These are phyloP conservation scores for Hansenula sp. DNA, from an alignment of 1,139 yeast genomes.

Conservation along the genomic window DNA sequence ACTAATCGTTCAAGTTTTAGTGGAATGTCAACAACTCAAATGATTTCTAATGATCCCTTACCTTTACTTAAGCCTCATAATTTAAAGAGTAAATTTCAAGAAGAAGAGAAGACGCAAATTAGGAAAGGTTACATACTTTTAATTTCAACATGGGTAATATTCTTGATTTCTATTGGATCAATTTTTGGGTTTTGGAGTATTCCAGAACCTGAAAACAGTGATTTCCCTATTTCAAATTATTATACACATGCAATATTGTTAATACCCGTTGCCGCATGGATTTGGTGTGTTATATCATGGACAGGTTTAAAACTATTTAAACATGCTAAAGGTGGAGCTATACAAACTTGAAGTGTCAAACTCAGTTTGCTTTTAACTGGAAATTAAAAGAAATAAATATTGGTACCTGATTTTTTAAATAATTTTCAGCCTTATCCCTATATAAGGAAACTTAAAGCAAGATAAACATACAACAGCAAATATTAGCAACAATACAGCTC, in stretches of 20 bases:
- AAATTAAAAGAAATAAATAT: too few relatives aligned
- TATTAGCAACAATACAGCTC: background rate
- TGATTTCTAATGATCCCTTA: too few relatives aligned
- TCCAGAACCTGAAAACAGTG: constrained; percentile 9
- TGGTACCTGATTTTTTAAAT: too few relatives aligned
- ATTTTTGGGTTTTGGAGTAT: constrained; percentile 9
- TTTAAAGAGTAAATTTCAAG: background rate
- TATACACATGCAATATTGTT: constrained; percentile 17
- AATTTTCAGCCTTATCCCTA: too few relatives aligned
- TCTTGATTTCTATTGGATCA: constrained; percentile 8
- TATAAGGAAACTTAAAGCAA: background rate
- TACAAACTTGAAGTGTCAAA: background rate
- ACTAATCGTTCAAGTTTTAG: too few relatives aligned
- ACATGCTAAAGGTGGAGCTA: constrained; percentile 19
- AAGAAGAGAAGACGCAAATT: background rate
- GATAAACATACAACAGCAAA: too few relatives aligned
- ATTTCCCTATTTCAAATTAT: constrained; percentile 19
- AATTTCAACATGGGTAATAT: constrained; percentile 7
- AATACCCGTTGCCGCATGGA: constrained; percentile 20
- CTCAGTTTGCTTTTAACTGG: too few relatives aligned
- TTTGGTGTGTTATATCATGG: constrained; percentile 23
- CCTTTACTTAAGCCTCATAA: constrained; percentile 7
- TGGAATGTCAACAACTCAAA: too few relatives aligned
- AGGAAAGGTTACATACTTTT: constrained; percentile 11
- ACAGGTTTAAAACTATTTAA: constrained; percentile 22